Percentiles rank a stretch among this genome's conserved stretches.
Evolutionary conservation across 805 yeast species (phyloP).

Genomic region (Yamadazyma sp.): DNA sequence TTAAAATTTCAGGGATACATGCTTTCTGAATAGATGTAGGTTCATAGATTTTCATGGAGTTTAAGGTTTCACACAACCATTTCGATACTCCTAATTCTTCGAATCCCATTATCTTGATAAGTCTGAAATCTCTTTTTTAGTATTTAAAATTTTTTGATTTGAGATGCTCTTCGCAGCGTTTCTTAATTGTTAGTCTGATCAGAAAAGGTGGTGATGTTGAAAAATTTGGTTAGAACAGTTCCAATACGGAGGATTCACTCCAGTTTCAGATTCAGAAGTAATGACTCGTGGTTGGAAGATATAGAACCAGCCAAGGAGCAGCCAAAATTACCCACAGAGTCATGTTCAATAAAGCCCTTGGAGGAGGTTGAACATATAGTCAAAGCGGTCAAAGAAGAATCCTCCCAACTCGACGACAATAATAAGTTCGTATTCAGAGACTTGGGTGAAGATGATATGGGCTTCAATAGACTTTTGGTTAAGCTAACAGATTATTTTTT

Average conservation of each 20-base stretch:
- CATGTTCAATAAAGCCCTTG: neutral
- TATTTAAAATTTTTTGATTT: neutral
- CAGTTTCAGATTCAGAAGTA: neutral
- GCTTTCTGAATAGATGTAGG: slow-evolving; percentile 88
- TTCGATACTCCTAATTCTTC: slow-evolving; percentile 69
- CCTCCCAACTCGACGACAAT: slow-evolving; percentile 8
- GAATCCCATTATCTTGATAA: slow-evolving; percentile 37
- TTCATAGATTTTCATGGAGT: slow-evolving; percentile 72
- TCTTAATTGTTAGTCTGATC: neutral
- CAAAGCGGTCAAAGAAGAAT: neutral
- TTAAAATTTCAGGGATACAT: slow-evolving; percentile 82
- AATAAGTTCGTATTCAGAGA: slow-evolving; percentile 14
- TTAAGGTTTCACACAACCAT: slow-evolving; percentile 82
- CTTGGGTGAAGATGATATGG: slow-evolving; percentile 18
- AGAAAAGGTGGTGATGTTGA: neutral
- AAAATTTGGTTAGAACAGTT: neutral
- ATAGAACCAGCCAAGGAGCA: slow-evolving; percentile 5
- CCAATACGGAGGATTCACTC: neutral
- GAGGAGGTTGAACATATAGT: neutral
- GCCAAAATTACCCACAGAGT: slow-evolving; percentile 5
- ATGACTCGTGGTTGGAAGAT: slow-evolving; percentile 14
- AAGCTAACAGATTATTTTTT: slow-evolving; percentile 36
- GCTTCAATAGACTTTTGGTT: slow-evolving; percentile 14
- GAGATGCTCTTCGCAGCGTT: slow-evolving; percentile 6
- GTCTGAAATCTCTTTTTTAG: neutral